Conservation (phyloP, 2,329 filamentous ascomycete species). For the Calycina marina region DNA sequence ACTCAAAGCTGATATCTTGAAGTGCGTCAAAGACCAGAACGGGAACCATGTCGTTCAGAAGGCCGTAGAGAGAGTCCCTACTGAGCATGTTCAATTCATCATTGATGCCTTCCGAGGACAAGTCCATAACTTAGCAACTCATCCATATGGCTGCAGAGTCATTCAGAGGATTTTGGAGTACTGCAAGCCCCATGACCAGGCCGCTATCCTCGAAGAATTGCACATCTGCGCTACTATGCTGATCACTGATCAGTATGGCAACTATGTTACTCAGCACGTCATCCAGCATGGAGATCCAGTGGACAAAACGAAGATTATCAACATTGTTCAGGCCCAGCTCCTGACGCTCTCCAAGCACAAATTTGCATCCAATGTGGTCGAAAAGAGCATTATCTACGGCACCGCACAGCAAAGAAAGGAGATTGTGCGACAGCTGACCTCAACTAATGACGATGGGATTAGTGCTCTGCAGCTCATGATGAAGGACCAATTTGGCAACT, state of each 20-base stretch:
- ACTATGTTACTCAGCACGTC: conserved; percentile 91
- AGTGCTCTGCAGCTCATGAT: conserved; percentile 64
- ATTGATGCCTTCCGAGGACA: conserved; percentile 66
- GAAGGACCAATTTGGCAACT: conserved; percentile 88
- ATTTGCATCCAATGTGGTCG: conserved; percentile 92
- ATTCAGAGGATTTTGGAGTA: conserved; percentile 84
- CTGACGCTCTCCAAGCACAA: conserved; percentile 81
- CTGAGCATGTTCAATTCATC: conserved; percentile 70
- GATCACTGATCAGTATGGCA: conserved; percentile 80
- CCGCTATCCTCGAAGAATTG: conserved; percentile 63
- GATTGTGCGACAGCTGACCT: conserved; percentile 51
- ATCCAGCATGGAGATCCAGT: conserved; percentile 62
- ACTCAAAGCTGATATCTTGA: conserved; percentile 59
- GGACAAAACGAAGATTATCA: conserved; percentile 60
- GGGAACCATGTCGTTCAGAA: conserved; percentile 97
- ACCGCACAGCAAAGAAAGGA: conserved; percentile 51
- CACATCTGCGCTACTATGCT: conserved; percentile 56
- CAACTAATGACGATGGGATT: conserved; percentile 46
- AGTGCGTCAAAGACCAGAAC: conserved; percentile 73
- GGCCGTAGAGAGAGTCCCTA: conserved; percentile 68
- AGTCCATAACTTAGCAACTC: conserved; percentile 57
- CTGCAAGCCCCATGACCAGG: conserved; percentile 57
- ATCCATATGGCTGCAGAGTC: conserved; percentile 82
- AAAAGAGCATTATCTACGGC: conserved; percentile 72
- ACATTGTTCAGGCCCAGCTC: conserved; percentile 56